These are phyloP conservation scores for Hawksworthiomyces lignivorus DNA, from an alignment of 2,329 filamentous ascomycete genomes.

Conservation along the genomic window DNA sequence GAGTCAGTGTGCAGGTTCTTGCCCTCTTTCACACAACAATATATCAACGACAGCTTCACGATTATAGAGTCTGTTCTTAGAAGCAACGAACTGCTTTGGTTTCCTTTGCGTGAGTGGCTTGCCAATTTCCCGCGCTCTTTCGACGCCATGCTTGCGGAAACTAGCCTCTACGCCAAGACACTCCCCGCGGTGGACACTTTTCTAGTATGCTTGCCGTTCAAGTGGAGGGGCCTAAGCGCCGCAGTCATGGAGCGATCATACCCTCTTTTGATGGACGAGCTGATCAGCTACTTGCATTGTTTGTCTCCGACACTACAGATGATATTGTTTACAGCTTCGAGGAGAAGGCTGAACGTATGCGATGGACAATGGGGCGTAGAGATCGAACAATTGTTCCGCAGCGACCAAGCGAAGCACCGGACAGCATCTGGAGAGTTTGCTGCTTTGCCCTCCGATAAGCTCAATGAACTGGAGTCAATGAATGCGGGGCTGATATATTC, in stretches of 20 bases:
- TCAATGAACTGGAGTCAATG: conserved; percentile 10
- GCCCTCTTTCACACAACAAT: conserved; percentile 17
- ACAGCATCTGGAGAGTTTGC: background rate
- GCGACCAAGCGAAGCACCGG: conserved; percentile 16
- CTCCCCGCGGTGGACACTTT: conserved; percentile 33
- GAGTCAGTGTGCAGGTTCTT: conserved; percentile 28
- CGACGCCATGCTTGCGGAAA: conserved; percentile 6
- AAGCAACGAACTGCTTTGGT: conserved; percentile 26
- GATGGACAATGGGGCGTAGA: conserved; percentile 12
- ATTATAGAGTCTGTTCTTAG: conserved; percentile 29
- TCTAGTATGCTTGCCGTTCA: conserved; percentile 32
- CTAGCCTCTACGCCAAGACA: conserved; percentile 14
- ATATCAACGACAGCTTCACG: conserved; percentile 26
- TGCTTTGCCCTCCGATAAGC: background rate
- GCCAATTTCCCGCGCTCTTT: conserved; percentile 27
- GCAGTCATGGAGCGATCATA: conserved; percentile 15
- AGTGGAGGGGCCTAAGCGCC: conserved; percentile 30
- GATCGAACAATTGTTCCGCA: conserved; percentile 18
- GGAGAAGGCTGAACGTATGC: conserved; percentile 18
- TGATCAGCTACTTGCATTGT: conserved; percentile 23
- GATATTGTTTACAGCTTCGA: conserved; percentile 22
- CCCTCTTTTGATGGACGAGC: conserved; percentile 27
- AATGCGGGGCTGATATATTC: conserved; percentile 15
- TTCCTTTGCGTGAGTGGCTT: conserved; percentile 25
- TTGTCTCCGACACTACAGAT: conserved; percentile 22